Conservation (phyloP, 805 yeast species). For the Metschnikowia picachoensis region DNA sequence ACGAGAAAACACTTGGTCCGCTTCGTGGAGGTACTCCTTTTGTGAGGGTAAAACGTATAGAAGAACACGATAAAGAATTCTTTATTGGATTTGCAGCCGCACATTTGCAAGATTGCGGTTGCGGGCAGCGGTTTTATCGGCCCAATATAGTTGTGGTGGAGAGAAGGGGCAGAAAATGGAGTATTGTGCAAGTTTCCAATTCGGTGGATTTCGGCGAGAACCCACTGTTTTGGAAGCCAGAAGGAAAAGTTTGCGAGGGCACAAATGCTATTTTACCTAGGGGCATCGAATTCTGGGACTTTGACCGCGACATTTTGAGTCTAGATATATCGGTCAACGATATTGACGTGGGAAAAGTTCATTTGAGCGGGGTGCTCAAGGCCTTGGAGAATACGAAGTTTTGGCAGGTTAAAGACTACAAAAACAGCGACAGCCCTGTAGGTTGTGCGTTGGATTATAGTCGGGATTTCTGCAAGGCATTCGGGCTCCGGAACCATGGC, state of each 20-base stretch:
- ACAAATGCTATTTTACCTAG: conserved; percentile 43
- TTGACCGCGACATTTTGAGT: conserved; percentile 25
- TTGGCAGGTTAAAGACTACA: not conserved
- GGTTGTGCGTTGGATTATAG: conserved; percentile 3
- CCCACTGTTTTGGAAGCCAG: conserved; percentile 26
- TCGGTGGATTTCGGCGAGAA: conserved; percentile 31
- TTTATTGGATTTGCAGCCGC: conserved; percentile 47
- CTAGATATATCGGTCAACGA: conserved; percentile 36
- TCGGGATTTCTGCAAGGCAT: not conserved
- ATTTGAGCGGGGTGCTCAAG: conserved; percentile 29
- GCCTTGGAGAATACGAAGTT: conserved; percentile 10
- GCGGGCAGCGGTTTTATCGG: conserved; percentile 42
- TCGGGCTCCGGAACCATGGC: not conserved
- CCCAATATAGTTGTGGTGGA: conserved; percentile 40
- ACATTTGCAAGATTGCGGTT: conserved; percentile 40
- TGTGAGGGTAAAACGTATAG: conserved; percentile 8
- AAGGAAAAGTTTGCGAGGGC: conserved; percentile 25
- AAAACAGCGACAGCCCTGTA: not conserved
- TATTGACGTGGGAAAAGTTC: conserved; percentile 30
- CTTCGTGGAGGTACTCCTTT: conserved; percentile 22
- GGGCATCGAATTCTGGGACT: conserved; percentile 41
- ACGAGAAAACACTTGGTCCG: conserved; percentile 14
- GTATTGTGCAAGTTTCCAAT: conserved; percentile 27
- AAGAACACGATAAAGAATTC: conserved; percentile 27
- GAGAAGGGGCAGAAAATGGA: conserved; percentile 21